A percentile compares a stretch with the other conserved stretches of the same genome.
These are phyloP conservation scores for Martensiomyces pterosporus DNA, from an alignment of 192 early-diverging fungal genomes.

Conservation along the genomic window DNA sequence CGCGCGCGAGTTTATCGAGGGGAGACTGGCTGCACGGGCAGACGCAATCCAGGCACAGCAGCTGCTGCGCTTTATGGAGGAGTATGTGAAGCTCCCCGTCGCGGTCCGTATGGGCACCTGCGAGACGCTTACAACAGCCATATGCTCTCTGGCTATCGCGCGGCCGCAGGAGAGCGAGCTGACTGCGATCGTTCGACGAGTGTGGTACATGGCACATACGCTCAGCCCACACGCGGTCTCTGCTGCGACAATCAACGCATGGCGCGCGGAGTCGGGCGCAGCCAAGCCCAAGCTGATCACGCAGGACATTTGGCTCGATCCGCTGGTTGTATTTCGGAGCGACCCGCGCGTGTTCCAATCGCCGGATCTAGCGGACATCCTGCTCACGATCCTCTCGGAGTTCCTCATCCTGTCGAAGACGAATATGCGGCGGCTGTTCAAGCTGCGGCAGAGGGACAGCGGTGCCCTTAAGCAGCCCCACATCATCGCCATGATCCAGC, in stretches of 20 bases:
- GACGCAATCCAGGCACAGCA: background rate
- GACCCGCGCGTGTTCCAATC: conserved; percentile 56
- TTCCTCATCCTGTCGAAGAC: conserved; percentile 48
- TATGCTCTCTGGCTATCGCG: conserved; percentile 21
- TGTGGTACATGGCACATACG: conserved; percentile 38
- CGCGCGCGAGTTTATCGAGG: background rate
- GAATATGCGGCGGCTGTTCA: conserved; percentile 40
- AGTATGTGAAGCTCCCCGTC: conserved; percentile 17
- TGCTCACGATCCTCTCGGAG: conserved; percentile 36
- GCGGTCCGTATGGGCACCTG: conserved; percentile 35
- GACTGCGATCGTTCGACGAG: conserved; percentile 22
- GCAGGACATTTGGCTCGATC: conserved; percentile 56
- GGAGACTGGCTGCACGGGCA: background rate
- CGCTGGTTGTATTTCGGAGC: conserved; percentile 53
- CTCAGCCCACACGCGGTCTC: conserved; percentile 37
- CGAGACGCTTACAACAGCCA: conserved; percentile 13
- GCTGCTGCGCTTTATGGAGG: conserved; percentile 11
- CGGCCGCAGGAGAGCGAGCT: conserved; percentile 8
- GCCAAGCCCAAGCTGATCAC: conserved; percentile 24
- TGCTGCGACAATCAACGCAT: conserved; percentile 28
- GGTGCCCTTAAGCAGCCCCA: conserved; percentile 27
- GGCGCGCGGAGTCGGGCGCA: conserved; percentile 19
- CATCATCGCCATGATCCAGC: conserved; percentile 49
- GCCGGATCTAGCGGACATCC: conserved; percentile 25
- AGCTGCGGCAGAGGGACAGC: conserved; percentile 20